A percentile compares a stretch with the other conserved stretches of the same genome.
These are phyloP conservation scores for Dactylellina parvicollis DNA, from an alignment of 2,329 filamentous ascomycete genomes.

Conservation along the genomic window DNA sequence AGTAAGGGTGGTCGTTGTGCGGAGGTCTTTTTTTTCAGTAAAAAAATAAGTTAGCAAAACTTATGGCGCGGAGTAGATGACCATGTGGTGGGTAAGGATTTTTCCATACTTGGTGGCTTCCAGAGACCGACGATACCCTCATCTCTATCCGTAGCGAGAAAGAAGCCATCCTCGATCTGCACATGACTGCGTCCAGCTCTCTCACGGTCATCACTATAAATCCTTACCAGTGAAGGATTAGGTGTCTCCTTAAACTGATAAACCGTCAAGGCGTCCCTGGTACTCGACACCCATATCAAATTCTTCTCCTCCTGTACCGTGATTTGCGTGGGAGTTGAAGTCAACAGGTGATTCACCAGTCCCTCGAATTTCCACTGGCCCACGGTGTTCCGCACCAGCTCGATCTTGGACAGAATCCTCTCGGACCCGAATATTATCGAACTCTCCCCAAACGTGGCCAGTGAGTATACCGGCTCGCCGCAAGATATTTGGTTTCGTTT, in stretches of 20 bases:
- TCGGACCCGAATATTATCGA: constrained; percentile 44
- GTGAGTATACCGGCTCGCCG: constrained; percentile 57
- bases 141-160: constrained; percentile 57
- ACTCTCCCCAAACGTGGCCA: constrained; percentile 56
- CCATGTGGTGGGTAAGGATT: neutral
- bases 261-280: constrained; percentile 15
- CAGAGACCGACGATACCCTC: constrained; percentile 58
- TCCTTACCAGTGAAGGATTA: neutral
- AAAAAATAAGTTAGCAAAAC: neutral
- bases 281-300: constrained; percentile 41
- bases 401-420: constrained; percentile 26
- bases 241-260: constrained; percentile 29
- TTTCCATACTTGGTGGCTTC: constrained; percentile 55
- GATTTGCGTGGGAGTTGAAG: constrained; percentile 42
- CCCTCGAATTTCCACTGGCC: constrained; percentile 47
- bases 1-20: constrained; percentile 53
- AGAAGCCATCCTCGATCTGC: constrained; percentile 32
- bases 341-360: neutral
- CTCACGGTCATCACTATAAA: constrained; percentile 35
- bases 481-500: constrained; percentile 56
- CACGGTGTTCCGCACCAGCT: constrained; percentile 11
- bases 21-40: constrained; percentile 50
- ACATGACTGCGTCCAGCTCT: constrained; percentile 35
- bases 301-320: constrained; percentile 13
- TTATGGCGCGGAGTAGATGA: neutral